Percentiles rank a stretch among this genome's conserved stretches.
Evolutionary conservation across 1,139 yeast species (phyloP).

Genomic region (Lodderomyces parapsilosis): DNA sequence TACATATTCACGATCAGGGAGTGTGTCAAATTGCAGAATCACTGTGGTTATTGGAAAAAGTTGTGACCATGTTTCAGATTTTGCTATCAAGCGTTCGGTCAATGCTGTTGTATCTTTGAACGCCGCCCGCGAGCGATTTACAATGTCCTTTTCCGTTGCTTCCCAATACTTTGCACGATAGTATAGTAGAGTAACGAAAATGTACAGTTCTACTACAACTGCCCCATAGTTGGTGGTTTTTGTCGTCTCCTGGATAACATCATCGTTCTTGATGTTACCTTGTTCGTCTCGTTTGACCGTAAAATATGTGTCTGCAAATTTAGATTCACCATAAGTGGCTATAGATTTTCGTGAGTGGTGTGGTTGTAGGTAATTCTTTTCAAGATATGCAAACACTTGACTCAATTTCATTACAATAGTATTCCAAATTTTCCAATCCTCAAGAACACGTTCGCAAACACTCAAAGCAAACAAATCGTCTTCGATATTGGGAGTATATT

Average conservation of each 20-base stretch:
- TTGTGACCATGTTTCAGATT: too few species aligned
- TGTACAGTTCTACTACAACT: not conserved
- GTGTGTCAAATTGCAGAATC: not conserved
- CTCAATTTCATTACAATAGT: constrained; percentile 22
- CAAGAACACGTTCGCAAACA: not conserved
- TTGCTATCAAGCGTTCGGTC: too few species aligned
- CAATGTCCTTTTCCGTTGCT: not conserved
- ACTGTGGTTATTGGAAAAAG: too few species aligned
- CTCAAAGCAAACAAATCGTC: not conserved
- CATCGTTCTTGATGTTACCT: too few species aligned
- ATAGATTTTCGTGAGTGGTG: constrained; percentile 16
- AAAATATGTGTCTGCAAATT: not conserved
- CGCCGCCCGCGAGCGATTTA: too few species aligned
- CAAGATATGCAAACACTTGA: constrained; percentile 36
- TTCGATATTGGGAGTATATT: not conserved
- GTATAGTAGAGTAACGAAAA: not conserved
- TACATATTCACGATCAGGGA: not conserved
- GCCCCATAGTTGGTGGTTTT: not conserved
- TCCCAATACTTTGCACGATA: not conserved
- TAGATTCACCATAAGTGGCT: not conserved
- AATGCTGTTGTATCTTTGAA: too few species aligned
- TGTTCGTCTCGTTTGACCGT: not conserved
- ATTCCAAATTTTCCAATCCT: constrained; percentile 23
- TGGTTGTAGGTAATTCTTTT: constrained; percentile 31
- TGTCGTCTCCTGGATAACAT: too few species aligned